These are phyloP conservation scores for Pascua guehoae DNA, from an alignment of 1,284 basidiomycete species.

Conservation along the genomic window DNA sequence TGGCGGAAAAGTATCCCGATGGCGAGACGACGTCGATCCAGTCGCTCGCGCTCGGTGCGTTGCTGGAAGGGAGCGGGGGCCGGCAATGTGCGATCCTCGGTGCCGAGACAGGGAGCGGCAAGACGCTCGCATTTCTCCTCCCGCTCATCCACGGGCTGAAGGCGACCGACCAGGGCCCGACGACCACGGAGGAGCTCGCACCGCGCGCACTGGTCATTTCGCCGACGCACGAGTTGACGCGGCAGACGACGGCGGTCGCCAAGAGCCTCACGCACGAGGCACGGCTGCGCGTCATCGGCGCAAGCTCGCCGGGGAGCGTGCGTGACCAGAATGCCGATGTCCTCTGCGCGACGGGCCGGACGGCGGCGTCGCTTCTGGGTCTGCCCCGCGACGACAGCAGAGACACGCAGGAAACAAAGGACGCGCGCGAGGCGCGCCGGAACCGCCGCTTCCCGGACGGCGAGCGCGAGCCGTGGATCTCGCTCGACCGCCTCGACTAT, in stretches of 20 bases:
- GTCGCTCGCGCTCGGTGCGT: constrained; percentile 61
- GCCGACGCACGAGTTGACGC: constrained; percentile 80
- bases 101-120: constrained; percentile 83
- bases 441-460: neutral
- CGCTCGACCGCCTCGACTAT: constrained; percentile 61
- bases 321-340: constrained; percentile 54
- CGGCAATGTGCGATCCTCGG: constrained; percentile 60
- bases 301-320: constrained; percentile 51
- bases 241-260: constrained; percentile 69
- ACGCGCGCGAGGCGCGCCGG: neutral
- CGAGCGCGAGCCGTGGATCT: neutral
- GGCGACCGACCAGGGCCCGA: constrained; percentile 37
- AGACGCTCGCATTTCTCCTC: constrained; percentile 82
- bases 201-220: constrained; percentile 76
- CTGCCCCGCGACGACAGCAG: constrained; percentile 66
- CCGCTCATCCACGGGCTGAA: constrained; percentile 76
- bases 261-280: constrained; percentile 69
- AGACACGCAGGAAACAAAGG: neutral
- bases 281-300: constrained; percentile 70
- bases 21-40: constrained; percentile 65
- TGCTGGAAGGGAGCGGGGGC: constrained; percentile 48
- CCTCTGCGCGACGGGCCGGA: constrained; percentile 66
- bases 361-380: constrained; percentile 80
- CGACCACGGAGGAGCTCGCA: constrained; percentile 8
- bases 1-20: constrained; percentile 56